A percentile compares a stretch with the other conserved stretches of the same genome.
phyloP scores from a whole-genome alignment of 805 yeast species.

The Metschnikowia continentalis region DNA sequence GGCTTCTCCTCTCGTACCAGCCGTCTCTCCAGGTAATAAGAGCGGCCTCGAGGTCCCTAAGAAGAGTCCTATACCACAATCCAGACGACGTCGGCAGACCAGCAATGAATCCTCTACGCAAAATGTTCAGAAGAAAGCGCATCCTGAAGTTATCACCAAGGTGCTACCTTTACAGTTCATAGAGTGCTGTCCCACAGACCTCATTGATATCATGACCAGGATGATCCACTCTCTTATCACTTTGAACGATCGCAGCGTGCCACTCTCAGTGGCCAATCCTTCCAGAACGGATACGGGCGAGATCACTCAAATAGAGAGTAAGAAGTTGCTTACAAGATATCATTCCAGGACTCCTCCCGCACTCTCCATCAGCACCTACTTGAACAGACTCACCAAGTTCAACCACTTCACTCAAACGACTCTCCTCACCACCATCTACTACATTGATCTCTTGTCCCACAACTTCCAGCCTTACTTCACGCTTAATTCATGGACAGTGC shows the following conservation, averaged over 20 bases:
- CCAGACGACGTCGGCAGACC: slow-evolving; percentile 10
- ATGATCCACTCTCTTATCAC: slow-evolving; percentile 74
- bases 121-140: slow-evolving; percentile 12
- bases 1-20: not conserved
- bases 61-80: not conserved
- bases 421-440: slow-evolving; percentile 76
- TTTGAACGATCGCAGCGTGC: slow-evolving; percentile 62
- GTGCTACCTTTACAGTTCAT: slow-evolving; percentile 51
- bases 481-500: slow-evolving; percentile 87
- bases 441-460: slow-evolving; percentile 78
- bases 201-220: slow-evolving; percentile 68
- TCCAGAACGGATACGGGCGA: slow-evolving; percentile 15
- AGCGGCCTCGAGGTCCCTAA: not conserved
- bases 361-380: slow-evolving; percentile 73
- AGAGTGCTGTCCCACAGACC: slow-evolving; percentile 64
- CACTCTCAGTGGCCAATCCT: slow-evolving; percentile 29
- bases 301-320: slow-evolving; percentile 20
- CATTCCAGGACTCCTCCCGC: slow-evolving; percentile 92
- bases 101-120: slow-evolving; percentile 4
- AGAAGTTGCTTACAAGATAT: slow-evolving; percentile 64
- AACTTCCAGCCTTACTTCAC: slow-evolving; percentile 74
- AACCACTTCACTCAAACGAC: slow-evolving; percentile 84
- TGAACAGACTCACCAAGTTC: slow-evolving; percentile 68
- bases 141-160: slow-evolving; percentile 13
- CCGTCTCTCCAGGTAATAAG: not conserved